Evolutionary conservation across 1,284 basidiomycete species (phyloP), one percentile per base, ranked within the genome.

Genomic region (Wallemia hederae): DNA sequence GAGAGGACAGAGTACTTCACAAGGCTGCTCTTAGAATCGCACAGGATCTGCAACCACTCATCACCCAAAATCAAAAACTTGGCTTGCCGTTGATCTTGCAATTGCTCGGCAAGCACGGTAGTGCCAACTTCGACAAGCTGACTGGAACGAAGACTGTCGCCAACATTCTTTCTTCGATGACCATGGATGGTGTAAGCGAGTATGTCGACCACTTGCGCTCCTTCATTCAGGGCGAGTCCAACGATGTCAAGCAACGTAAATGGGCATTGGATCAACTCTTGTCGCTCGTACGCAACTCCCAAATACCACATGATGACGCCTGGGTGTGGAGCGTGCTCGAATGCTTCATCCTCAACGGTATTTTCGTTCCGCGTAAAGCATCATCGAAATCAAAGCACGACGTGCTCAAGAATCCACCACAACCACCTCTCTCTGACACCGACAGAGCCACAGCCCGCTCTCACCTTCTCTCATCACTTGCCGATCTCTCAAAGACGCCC

Each of bases 81-180:
- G 90, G 88, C 1, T 88, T 91, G 66, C 78, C 85, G 5, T 74
- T 96, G 29, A 81, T 96, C 65, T 74, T 87, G 22, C 85, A 91
- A 69, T 74, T 96, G 11, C 85, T 88, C 1, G 89, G 90, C 39
- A 78, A 81, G 62, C 77, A 92, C 68, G 90, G 90, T 15, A 82
- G 78, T 65, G 79, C 80, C 60, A 85, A 91, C 70, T 96, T 97
- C 66, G 91, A 97, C 72, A 82, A 78, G 67, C 72, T 94, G 62
- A 96, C 91, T 2, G 84, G 82, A 70, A 92, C 89, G 26, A 94
- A 91, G 74, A 94, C 88, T 0, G 79, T 97, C 55, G 89, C 94
- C 70, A 78, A 78, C 2, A 82, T 96, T 62, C 74, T 97, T 60
- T 76, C 80, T 1, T 80, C 79, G 27, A 80, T 91, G 76, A 80